Evolutionary conservation across 148 eudicot species (phyloP).

Genomic region (Chenopodium album): DNA sequence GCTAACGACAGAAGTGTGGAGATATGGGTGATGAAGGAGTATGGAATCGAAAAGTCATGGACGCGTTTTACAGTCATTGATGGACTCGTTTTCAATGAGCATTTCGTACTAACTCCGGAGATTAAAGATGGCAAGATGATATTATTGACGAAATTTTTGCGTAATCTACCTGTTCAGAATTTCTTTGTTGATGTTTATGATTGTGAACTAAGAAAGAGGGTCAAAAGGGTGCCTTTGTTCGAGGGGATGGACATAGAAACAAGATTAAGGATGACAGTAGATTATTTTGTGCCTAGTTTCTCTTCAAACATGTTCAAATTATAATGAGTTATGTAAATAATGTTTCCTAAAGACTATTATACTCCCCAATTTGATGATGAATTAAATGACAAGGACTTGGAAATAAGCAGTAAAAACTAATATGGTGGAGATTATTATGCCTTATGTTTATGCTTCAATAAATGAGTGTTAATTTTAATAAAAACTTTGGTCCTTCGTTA

Average conservation of each 20-base stretch:
- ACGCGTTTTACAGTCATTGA: not conserved
- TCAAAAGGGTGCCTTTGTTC: not conserved
- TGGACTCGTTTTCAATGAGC: not conserved
- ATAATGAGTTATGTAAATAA: no score
- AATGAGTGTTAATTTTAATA: no score
- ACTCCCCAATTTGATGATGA: no score
- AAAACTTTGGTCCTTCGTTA: no score
- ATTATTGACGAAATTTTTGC: not conserved
- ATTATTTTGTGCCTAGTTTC: slow-evolving; percentile 4
- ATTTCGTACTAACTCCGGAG: not conserved
- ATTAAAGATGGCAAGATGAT: not conserved
- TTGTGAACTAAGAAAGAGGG: not conserved
- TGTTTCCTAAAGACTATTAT: no score
- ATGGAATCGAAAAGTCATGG: not conserved
- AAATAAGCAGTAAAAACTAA: no score
- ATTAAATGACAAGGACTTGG: no score
- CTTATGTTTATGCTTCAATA: no score
- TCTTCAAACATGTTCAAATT: not conserved
- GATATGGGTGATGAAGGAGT: slow-evolving; percentile 3
- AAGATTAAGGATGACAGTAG: not conserved
- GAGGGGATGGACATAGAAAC: not conserved
- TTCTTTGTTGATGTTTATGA: not conserved
- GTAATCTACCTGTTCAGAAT: no score
- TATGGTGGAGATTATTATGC: no score
- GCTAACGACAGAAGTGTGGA: not conserved